A percentile compares a stretch with the other conserved stretches of the same genome.
phyloP scores from a whole-genome alignment of 192 early-diverging fungal species.

The Backusella sp. region DNA sequence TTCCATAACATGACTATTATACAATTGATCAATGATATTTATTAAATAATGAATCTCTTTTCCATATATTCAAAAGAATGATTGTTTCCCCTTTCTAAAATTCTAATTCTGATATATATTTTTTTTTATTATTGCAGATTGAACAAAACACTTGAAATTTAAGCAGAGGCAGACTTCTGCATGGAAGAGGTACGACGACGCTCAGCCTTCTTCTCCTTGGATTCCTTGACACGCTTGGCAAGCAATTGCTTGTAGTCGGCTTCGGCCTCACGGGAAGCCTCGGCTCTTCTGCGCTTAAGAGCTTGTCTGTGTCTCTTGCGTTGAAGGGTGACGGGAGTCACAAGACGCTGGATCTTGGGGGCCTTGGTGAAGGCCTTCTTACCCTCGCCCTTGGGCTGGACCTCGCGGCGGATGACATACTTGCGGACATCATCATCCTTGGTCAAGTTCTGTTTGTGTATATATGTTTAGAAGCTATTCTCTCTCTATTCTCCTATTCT shows the following conservation, averaged over 20 bases:
- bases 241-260: conserved; percentile 86
- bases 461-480: not conserved
- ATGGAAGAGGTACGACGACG: conserved; percentile 72
- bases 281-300: conserved; percentile 83
- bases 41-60: too few species aligned
- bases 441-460: conserved; percentile 69
- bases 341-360: conserved; percentile 96
- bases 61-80: too few species aligned
- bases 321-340: conserved; percentile 96
- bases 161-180: conserved; percentile 50
- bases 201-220: conserved; percentile 86
- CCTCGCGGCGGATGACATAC: conserved; percentile 98
- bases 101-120: too few species aligned
- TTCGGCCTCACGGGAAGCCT: conserved; percentile 78
- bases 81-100: too few species aligned
- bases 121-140: conserved; percentile 1
- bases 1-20: too few species aligned
- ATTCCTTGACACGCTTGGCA: conserved; percentile 92
- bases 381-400: conserved; percentile 83
- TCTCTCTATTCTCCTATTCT: not conserved
- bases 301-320: conserved; percentile 89
- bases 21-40: too few species aligned
- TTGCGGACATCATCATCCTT: conserved; percentile 99
- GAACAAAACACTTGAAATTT: conserved; percentile 8
- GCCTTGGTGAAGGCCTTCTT: conserved; percentile 97